Percentiles rank a stretch among this genome's conserved stretches.
Evolutionary conservation across 2,329 filamentous ascomycete genomes (phyloP).

Genomic region (Ophiognomonia clavigignenti-juglandacearum): DNA sequence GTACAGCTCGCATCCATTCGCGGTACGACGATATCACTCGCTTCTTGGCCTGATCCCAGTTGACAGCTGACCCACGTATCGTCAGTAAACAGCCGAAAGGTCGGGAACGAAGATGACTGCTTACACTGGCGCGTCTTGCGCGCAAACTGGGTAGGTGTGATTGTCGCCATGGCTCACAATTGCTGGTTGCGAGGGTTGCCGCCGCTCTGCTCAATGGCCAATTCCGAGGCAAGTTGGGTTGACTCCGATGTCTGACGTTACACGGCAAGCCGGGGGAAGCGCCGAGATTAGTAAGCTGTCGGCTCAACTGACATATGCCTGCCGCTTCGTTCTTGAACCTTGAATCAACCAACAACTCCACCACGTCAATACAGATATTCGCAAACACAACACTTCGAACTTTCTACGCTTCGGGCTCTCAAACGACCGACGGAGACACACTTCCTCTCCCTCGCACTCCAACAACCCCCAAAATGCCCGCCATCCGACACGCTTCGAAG

Average conservation of each 20-base stretch:
- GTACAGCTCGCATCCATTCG: constrained; percentile 93
- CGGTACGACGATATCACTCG: constrained; percentile 87
- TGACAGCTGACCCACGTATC: constrained; percentile 64
- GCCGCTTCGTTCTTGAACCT: background rate
- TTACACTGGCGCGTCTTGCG: constrained; percentile 73
- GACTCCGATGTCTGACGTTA: constrained; percentile 12
- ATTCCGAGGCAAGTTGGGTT: constrained; percentile 8
- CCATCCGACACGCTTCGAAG: constrained; percentile 69
- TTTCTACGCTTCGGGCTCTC: too few species aligned
- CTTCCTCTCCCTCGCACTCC: background rate
- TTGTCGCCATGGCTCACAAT: constrained; percentile 63
- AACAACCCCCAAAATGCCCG: constrained; percentile 55
- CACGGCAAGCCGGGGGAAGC: constrained; percentile 13
- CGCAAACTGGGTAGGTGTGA: constrained; percentile 90
- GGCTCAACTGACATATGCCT: background rate
- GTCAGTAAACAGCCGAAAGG: constrained; percentile 30
- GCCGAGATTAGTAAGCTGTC: constrained; percentile 7
- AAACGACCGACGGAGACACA: background rate
- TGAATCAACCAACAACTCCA: too few species aligned
- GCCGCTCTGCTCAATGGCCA: constrained; percentile 25
- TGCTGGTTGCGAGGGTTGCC: constrained; percentile 26
- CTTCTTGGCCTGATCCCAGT: constrained; percentile 81
- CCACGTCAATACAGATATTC: too few species aligned
- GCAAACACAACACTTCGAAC: too few species aligned
- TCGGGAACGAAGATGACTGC: constrained; percentile 26